phyloP scores from a whole-genome alignment of 208 protist genomes.

The Leishmania amazonensis region DNA sequence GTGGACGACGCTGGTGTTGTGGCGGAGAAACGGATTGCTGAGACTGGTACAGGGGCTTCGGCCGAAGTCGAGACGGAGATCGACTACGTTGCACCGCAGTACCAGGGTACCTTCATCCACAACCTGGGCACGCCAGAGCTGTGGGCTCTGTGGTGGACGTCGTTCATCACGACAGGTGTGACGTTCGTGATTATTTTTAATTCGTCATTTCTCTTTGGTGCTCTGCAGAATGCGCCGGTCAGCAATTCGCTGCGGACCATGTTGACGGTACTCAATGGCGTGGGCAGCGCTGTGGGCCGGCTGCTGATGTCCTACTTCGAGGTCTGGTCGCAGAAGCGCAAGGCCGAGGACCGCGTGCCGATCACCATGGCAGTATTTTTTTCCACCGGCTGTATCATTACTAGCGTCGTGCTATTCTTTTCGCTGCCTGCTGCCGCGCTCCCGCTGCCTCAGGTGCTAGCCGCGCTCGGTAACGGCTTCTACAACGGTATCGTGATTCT shows the following conservation, averaged over 20 bases:
- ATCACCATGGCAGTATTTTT: constrained; percentile 52
- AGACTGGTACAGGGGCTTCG: not conserved
- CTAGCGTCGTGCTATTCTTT: constrained; percentile 46
- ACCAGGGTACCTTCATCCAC: constrained; percentile 50
- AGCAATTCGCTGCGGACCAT: constrained; percentile 41
- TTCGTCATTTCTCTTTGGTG: constrained; percentile 48
- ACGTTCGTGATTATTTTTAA: constrained; percentile 67
- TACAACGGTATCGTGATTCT: constrained; percentile 38
- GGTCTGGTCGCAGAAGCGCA: constrained; percentile 53
- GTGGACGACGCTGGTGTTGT: constrained; percentile 20
- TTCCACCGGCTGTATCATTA: constrained; percentile 42
- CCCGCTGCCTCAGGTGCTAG: constrained; percentile 54
- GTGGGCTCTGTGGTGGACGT: constrained; percentile 59
- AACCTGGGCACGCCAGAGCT: constrained; percentile 41
- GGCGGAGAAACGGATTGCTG: constrained; percentile 20
- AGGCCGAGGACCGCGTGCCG: constrained; percentile 60
- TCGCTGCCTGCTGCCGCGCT: constrained; percentile 37
- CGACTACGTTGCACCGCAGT: constrained; percentile 70
- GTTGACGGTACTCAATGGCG: constrained; percentile 61
- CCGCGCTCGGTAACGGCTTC: constrained; percentile 65
- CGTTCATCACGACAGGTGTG: constrained; percentile 42
- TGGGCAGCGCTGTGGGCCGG: constrained; percentile 69
- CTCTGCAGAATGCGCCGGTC: constrained; percentile 41
- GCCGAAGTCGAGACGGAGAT: constrained; percentile 30
- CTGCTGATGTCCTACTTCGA: constrained; percentile 61